These are phyloP conservation scores for Aspergillus panamensis DNA, from an alignment of 495 filamentous ascomycete species.

Conservation along the genomic window DNA sequence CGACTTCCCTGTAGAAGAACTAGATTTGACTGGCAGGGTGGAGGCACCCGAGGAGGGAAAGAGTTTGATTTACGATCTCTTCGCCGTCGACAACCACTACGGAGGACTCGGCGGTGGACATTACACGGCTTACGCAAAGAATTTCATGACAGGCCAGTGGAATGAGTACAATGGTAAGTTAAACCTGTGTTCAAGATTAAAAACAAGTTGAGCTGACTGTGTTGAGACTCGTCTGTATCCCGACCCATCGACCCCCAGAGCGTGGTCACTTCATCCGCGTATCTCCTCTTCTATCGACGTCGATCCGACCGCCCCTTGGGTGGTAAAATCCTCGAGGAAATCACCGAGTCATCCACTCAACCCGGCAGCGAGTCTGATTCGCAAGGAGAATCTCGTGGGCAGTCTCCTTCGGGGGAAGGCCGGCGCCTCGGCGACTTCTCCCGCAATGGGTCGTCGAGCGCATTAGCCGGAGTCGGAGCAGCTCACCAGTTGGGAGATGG, in stretches of 20 bases:
- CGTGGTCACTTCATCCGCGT: constrained; percentile 69
- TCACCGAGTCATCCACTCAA: constrained; percentile 53
- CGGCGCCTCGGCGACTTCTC: constrained; percentile 81
- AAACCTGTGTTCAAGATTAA: constrained; percentile 6
- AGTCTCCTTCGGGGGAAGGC: constrained; percentile 71
- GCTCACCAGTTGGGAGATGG: constrained; percentile 63
- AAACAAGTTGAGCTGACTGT: constrained; percentile 4
- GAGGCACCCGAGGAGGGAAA: constrained; percentile 74
- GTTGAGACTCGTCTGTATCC: constrained; percentile 65
- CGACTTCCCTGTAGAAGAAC: constrained; percentile 82
- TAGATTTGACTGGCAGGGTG: constrained; percentile 79
- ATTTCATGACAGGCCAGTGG: constrained; percentile 80
- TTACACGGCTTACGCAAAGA: constrained; percentile 91
- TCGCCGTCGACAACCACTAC: constrained; percentile 93
- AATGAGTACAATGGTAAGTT: constrained; percentile 89
- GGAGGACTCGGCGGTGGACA: constrained; percentile 90
- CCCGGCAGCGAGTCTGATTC: constrained; percentile 41
- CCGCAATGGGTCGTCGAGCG: constrained; percentile 82
- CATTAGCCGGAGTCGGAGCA: constrained; percentile 70
- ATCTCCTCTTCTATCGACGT: constrained; percentile 94
- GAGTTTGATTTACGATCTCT: constrained; percentile 80
- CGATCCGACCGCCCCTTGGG: constrained; percentile 72
- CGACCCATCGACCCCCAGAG: constrained; percentile 47
- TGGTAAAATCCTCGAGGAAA: constrained; percentile 66
- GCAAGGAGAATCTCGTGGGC: constrained; percentile 45